A percentile compares a stretch with the other conserved stretches of the same genome.
phyloP scores from a whole-genome alignment of 225 moss, liverwort and hornwort genomes.

The Pseudoscleropodium purum region DNA sequence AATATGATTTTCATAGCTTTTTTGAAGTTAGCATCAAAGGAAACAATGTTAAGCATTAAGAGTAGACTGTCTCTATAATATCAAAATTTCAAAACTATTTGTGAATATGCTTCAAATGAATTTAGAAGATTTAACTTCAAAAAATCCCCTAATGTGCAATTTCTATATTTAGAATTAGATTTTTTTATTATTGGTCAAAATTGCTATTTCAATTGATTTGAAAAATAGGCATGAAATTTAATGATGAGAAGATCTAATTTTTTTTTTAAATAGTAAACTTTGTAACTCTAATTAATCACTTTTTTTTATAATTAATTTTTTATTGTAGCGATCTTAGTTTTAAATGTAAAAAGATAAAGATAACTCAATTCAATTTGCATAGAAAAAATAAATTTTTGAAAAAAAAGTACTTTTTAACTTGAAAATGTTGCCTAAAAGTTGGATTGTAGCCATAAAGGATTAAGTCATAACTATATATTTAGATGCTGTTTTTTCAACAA shows the following conservation, averaged over 20 bases:
- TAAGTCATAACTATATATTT: neutral
- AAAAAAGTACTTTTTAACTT: accelerated
- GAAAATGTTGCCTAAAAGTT: accelerated
- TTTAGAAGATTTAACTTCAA: neutral
- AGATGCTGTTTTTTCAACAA: accelerated
- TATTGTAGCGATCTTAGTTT: accelerated
- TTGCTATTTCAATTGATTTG: neutral
- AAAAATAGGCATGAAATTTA: neutral
- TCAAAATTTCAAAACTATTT: neutral
- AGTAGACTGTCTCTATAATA: accelerated
- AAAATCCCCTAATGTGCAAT: accelerated
- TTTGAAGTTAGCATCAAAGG: neutral
- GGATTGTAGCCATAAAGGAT: accelerated
- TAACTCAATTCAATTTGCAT: accelerated
- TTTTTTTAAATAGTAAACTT: neutral
- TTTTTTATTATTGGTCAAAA: neutral
- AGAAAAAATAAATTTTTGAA: neutral
- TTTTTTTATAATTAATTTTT: neutral
- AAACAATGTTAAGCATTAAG: neutral
- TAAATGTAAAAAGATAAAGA: neutral
- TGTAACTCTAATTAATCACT: neutral
- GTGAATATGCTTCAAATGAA: neutral
- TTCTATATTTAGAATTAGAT: neutral
- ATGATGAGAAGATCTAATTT: accelerated
- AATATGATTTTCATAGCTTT: neutral